A percentile compares a stretch with the other conserved stretches of the same genome.
phyloP scores from a whole-genome alignment of 345 rosid genomes.

The Pugionium dolabratum region DNA sequence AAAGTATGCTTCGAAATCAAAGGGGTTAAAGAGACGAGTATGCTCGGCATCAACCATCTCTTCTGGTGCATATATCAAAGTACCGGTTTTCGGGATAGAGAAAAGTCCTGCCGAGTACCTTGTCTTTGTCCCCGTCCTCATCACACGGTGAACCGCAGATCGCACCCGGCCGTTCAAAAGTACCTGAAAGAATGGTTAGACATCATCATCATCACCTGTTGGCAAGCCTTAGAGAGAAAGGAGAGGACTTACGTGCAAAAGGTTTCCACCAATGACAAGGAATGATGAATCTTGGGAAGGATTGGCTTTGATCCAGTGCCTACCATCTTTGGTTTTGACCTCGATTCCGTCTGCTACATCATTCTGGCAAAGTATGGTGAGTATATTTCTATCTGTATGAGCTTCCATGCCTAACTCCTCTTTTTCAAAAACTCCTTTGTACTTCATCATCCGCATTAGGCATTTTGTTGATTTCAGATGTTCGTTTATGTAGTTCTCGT shows the following conservation, averaged over 20 bases:
- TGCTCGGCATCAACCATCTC: constrained; percentile 6
- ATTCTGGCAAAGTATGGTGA: too few relatives aligned
- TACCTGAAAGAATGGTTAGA: too few relatives aligned
- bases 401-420: constrained; percentile 25
- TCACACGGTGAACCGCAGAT: constrained; percentile 9
- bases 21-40: constrained; percentile 9
- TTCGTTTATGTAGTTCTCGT: constrained; percentile 34
- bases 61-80: neutral
- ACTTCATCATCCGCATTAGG: constrained; percentile 47
- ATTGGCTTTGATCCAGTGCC: too few relatives aligned
- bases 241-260: constrained; percentile 35
- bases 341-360: too few relatives aligned
- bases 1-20: constrained; percentile 20
- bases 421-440: constrained; percentile 21
- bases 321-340: too few relatives aligned
- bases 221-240: neutral
- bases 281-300: neutral
- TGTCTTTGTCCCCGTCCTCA: neutral
- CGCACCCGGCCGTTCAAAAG: constrained; percentile 26
- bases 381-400: too few relatives aligned
- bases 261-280: constrained; percentile 42
- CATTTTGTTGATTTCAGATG: constrained; percentile 38
- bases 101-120: constrained; percentile 36
- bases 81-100: neutral
- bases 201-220: neutral